Evolutionary conservation across 495 filamentous ascomycete genomes (phyloP).

Genomic region (Aspergillus ellipticus): DNA sequence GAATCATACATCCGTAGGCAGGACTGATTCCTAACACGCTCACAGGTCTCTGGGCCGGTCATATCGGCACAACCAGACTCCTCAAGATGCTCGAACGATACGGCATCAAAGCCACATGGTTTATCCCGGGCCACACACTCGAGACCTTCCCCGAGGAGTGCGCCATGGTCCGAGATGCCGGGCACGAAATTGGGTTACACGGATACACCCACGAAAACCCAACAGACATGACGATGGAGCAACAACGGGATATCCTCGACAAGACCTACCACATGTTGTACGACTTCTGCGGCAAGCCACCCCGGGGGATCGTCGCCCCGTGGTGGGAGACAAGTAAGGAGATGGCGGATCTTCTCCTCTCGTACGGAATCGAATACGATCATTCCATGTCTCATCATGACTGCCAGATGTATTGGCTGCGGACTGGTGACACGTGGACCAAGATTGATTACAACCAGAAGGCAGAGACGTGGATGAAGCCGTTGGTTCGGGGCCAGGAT

Average conservation of each 20-base stretch:
- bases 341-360: conserved; percentile 61
- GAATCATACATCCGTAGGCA: too few species aligned
- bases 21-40: conserved; percentile 8
- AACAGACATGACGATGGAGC: conserved; percentile 64
- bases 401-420: conserved; percentile 62
- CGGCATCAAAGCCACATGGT: conserved; percentile 80
- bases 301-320: conserved; percentile 62
- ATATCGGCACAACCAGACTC: conserved; percentile 65
- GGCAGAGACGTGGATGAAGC: conserved; percentile 65
- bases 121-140: conserved; percentile 76
- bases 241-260: conserved; percentile 71
- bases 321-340: conserved; percentile 68
- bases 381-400: conserved; percentile 67
- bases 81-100: conserved; percentile 75
- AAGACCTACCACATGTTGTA: conserved; percentile 71
- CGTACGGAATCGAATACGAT: conserved; percentile 68
- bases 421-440: conserved; percentile 59
- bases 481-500: conserved; percentile 47
- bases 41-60: conserved; percentile 66
- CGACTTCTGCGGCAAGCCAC: conserved; percentile 72
- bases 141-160: conserved; percentile 78
- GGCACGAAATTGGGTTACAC: conserved; percentile 76
- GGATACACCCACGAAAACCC: conserved; percentile 78
- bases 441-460: conserved; percentile 59
- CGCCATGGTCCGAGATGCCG: conserved; percentile 65